Evolutionary conservation across 2,329 filamentous ascomycete species (phyloP).

Genomic region (Alternaria hordeiaustralica): DNA sequence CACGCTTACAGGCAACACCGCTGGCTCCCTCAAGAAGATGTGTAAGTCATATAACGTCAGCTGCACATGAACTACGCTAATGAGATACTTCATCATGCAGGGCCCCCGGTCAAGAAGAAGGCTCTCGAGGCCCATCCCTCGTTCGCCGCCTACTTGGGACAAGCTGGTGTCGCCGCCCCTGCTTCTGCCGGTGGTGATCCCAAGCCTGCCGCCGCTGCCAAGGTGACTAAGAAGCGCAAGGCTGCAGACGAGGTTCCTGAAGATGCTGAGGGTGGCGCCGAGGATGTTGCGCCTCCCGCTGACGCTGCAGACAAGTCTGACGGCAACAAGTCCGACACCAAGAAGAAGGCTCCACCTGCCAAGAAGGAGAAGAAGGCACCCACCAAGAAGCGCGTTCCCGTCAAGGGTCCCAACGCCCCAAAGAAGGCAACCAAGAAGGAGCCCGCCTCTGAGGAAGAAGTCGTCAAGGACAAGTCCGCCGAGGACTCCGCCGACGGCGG

Average conservation of each 20-base stretch:
- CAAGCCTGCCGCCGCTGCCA: constrained; percentile 6
- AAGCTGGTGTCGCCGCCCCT: neutral
- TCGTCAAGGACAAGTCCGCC: neutral
- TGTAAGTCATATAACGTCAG: constrained; percentile 5
- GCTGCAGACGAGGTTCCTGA: constrained; percentile 12
- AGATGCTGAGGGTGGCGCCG: neutral
- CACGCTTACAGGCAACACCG: constrained; percentile 36
- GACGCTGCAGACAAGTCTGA: constrained; percentile 12
- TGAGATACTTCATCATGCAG: neutral
- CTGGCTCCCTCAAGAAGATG: constrained; percentile 43
- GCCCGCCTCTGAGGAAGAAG: constrained; percentile 7
- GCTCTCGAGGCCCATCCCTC: constrained; percentile 28
- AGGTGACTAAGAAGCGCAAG: constrained; percentile 32
- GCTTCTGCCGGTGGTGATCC: constrained; percentile 7
- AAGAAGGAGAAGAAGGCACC: constrained; percentile 22
- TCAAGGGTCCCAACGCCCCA: constrained; percentile 5
- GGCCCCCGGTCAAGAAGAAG: constrained; percentile 41
- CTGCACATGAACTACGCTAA: neutral
- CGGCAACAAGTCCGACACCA: constrained; percentile 7
- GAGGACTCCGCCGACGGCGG: constrained; percentile 20
- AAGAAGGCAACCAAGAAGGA: constrained; percentile 33
- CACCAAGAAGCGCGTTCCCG: neutral
- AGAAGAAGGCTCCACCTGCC: constrained; percentile 17
- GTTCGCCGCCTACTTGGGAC: constrained; percentile 33
- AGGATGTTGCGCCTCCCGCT: constrained; percentile 34